Conservation (phyloP, 2,329 filamentous ascomycete species). For the Thermothelomyces thermophilus region DNA sequence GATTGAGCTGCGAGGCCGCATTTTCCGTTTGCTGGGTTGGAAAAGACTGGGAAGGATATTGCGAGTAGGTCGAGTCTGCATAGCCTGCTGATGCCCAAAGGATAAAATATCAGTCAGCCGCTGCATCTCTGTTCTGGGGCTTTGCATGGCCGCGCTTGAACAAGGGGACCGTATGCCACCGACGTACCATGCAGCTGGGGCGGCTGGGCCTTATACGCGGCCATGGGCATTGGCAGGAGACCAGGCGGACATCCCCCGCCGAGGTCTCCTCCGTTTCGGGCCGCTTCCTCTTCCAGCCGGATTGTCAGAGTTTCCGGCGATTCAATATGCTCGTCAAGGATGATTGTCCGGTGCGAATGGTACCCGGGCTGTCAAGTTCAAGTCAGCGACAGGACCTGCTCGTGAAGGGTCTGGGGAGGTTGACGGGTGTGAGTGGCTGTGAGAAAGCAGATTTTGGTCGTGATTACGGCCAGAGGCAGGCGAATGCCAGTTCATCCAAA, state of each 20-base stretch:
- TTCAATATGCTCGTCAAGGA: conserved; percentile 52
- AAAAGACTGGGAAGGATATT: conserved; percentile 44
- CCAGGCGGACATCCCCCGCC: conserved; percentile 51
- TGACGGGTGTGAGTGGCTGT: too few relatives aligned
- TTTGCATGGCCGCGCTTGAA: not conserved
- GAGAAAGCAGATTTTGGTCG: too few relatives aligned
- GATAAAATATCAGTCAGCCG: conserved; percentile 3
- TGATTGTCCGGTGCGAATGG: conserved; percentile 49
- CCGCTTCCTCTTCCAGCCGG: conserved; percentile 50
- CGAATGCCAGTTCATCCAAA: too few relatives aligned
- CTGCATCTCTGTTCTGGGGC: not conserved
- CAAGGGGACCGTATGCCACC: not conserved
- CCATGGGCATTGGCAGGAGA: conserved; percentile 75
- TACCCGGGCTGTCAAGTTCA: conserved; percentile 40
- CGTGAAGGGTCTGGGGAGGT: too few relatives aligned
- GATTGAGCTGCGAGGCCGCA: conserved; percentile 46
- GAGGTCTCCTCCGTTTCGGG: conserved; percentile 47
- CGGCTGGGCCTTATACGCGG: conserved; percentile 73
- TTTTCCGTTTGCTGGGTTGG: conserved; percentile 43
- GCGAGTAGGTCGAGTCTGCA: conserved; percentile 45
- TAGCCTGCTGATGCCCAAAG: conserved; percentile 25
- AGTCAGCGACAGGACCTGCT: not conserved
- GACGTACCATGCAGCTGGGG: conserved; percentile 76
- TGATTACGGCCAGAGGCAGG: too few relatives aligned
- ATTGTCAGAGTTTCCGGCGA: conserved; percentile 52